Conservation (phyloP, 768 basidiomycete genomes). For the Roridomyces roridus region DNA sequence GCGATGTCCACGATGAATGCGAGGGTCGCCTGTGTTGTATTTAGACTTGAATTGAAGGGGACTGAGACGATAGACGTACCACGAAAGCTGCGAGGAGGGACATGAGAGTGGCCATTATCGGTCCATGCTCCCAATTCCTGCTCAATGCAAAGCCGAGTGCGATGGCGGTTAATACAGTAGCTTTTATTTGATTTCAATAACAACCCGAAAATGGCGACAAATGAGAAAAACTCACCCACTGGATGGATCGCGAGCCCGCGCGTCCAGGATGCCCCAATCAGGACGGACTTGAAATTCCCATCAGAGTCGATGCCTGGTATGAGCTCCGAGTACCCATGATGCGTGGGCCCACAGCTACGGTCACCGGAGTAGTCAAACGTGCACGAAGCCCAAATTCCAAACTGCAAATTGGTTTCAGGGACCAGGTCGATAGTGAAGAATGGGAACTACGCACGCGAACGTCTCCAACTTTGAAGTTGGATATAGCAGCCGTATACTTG, state of each 20-base stretch:
- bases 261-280: slow-evolving; percentile 67
- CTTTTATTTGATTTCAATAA: background rate
- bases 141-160: background rate
- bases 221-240: slow-evolving; percentile 56
- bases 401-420: slow-evolving; percentile 35
- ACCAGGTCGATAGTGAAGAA: no score
- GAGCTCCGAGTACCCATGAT: slow-evolving; percentile 62
- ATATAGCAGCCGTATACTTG: slow-evolving; percentile 44
- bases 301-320: slow-evolving; percentile 31
- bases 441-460: no score
- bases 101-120: slow-evolving; percentile 64
- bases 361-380: slow-evolving; percentile 49
- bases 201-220: background rate
- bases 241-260: slow-evolving; percentile 78
- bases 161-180: background rate
- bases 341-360: slow-evolving; percentile 52
- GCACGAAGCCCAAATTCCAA: slow-evolving; percentile 78
- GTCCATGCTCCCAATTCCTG: slow-evolving; percentile 43
- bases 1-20: slow-evolving; percentile 81
- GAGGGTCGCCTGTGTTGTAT: slow-evolving; percentile 41
- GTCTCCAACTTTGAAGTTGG: slow-evolving; percentile 53
- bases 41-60: background rate
- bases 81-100: slow-evolving; percentile 74
- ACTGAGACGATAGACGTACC: background rate
- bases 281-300: slow-evolving; percentile 43